phyloP scores from a whole-genome alignment of 2,329 filamentous ascomycete genomes.

The Aschersonia sp. region DNA sequence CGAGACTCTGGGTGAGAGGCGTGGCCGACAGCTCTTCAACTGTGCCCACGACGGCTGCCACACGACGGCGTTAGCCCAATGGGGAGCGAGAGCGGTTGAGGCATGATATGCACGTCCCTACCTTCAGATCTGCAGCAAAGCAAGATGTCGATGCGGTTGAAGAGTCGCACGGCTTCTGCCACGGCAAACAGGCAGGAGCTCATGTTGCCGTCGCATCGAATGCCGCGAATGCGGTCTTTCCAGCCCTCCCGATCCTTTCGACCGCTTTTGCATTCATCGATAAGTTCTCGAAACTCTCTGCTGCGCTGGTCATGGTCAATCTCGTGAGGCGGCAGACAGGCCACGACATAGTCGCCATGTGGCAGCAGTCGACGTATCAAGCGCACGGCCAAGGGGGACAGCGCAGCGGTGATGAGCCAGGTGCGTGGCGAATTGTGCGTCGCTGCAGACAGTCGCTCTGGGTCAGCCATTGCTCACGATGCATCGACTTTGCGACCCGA shows the following conservation, averaged over 20 bases:
- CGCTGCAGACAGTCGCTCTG: constrained; percentile 25
- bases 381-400: constrained; percentile 72
- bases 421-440: constrained; percentile 65
- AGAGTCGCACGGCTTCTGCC: constrained; percentile 70
- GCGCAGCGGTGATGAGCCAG: constrained; percentile 82
- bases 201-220: constrained; percentile 49
- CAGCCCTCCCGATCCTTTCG: constrained; percentile 58
- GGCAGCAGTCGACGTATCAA: constrained; percentile 67
- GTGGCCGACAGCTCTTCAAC: constrained; percentile 78
- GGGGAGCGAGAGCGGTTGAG: too few relatives aligned
- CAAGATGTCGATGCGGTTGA: constrained; percentile 79
- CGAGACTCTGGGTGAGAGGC: constrained; percentile 57
- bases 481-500: not conserved
- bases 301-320: constrained; percentile 64
- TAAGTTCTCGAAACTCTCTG: constrained; percentile 65
- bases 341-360: constrained; percentile 85
- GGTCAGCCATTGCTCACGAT: constrained; percentile 14
- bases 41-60: constrained; percentile 65
- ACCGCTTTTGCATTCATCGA: constrained; percentile 51
- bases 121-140: constrained; percentile 82
- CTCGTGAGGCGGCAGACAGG: constrained; percentile 65
- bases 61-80: too few relatives aligned
- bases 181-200: constrained; percentile 72
- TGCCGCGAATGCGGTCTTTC: constrained; percentile 60
- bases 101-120: constrained; percentile 18